Evolutionary conservation across 768 basidiomycete species (phyloP), one percentile per base, ranked within the genome.

Genomic region (Vishniacozyma victoriae): DNA sequence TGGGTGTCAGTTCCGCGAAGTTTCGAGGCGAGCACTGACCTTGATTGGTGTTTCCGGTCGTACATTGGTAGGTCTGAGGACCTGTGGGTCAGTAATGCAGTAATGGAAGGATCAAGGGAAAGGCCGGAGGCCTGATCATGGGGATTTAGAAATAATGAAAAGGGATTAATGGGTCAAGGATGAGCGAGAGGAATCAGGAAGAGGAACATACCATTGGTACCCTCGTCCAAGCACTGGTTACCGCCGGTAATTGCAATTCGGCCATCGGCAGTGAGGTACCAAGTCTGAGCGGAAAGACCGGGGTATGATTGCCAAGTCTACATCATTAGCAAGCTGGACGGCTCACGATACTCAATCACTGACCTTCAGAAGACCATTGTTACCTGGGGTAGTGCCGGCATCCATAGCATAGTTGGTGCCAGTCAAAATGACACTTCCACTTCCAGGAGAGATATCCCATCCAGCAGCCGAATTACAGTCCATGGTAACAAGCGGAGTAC

Each of bases 21-120:
- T 13, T 46, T 33, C 29, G 13, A 19, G n/a, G n/a, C n/a, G n/a
- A 19, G n/a, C 3, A 57, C 60, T 45, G 33, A 62, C 60, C 43
- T 41, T 72, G 70, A 46, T 72, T 70, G 52, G 60, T 67, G 54
- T 65, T 70, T 26, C 59, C 54, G n/a, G 64, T 60, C 7, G 64
- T 65, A 38, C 70, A 71, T 41, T 68, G 60, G 54, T 66, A 69
- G 4, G 66, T 67, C 53, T 70, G 68, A 5, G 50, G 44, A 16
- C 57, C 60, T 20, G 42, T 39, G 16, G n/a, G 16, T 12, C 50
- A n/a, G n/a, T n/a, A n/a, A n/a, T n/a, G n/a, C n/a, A n/a, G n/a
- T n/a, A n/a, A n/a, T n/a, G n/a, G n/a, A n/a, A n/a, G n/a, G n/a
- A n/a, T n/a, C n/a, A n/a, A n/a, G n/a, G n/a, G n/a, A n/a, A n/a